A percentile compares a stretch with the other conserved stretches of the same genome.
These are phyloP conservation scores for Lodderomyces elongisporus DNA, from an alignment of 1,139 yeast species.

Conservation along the genomic window DNA sequence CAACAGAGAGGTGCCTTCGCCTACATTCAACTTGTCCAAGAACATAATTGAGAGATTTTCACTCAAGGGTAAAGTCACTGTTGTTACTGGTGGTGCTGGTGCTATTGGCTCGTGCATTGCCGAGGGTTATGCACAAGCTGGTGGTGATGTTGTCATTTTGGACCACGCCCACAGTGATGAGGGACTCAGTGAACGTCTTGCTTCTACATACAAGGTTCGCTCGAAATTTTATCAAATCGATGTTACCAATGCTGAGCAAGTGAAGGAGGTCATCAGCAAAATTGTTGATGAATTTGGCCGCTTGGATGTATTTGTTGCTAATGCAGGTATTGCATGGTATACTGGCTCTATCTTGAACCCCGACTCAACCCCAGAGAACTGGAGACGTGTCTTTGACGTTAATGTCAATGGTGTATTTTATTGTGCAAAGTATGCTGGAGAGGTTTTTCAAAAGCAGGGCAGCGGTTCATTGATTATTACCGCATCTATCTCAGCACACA, in stretches of 20 bases:
- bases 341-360: constrained; percentile 64
- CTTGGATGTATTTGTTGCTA: constrained; percentile 78
- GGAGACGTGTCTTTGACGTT: constrained; percentile 47
- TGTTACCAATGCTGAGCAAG: constrained; percentile 54
- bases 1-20: constrained; percentile 18
- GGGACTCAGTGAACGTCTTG: constrained; percentile 44
- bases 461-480: constrained; percentile 57
- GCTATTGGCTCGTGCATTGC: constrained; percentile 82
- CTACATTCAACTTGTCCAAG: constrained; percentile 20
- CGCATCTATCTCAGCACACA: constrained; percentile 57
- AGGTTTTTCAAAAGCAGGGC: constrained; percentile 42
- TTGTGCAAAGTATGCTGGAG: constrained; percentile 54
- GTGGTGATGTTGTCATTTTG: constrained; percentile 76
- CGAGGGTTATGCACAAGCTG: constrained; percentile 78
- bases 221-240: constrained; percentile 65
- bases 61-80: constrained; percentile 71
- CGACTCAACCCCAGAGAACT: constrained; percentile 40
- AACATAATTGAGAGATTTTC: constrained; percentile 47
- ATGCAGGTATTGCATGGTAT: constrained; percentile 84
- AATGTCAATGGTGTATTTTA: constrained; percentile 55
- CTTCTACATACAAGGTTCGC: constrained; percentile 53
- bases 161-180: constrained; percentile 46
- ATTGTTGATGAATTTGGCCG: constrained; percentile 62
- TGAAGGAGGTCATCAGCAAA: constrained; percentile 47
- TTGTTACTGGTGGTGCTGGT: constrained; percentile 76